Base-by-base conservation (phyloP, 2,329 filamentous ascomycete species). In the Neofusicoccum laricinum region DNA sequence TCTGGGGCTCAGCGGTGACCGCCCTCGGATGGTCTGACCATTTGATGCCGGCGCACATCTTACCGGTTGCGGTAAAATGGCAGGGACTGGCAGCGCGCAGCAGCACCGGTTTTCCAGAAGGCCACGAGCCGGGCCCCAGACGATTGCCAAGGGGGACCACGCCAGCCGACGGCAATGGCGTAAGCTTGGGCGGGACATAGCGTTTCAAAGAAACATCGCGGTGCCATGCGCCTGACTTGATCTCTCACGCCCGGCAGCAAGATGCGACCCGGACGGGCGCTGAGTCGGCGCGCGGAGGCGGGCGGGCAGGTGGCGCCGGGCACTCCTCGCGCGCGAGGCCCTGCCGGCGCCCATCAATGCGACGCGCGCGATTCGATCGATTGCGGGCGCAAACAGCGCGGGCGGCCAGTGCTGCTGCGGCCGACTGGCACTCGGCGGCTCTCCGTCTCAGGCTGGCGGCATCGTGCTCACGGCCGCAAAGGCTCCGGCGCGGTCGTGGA, bases 1-100 rank as follows among this genome's bases (percentile, higher is more conserved):
- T 64, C 46, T 64, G 63, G 63, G 63, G 63, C 63, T 59, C 63
- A 64, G 53, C 63, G 43, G 63, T 64, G 63, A 64, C 51, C 63
- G 63, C 63, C 48, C 63, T 43, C 32, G 48, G 46, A 63, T 63
- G 61, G 53, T 64, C 62, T 59, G 62, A 58, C 62, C 51, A 58
- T 51, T 36, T 17, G 38, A 63, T 63, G 59, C 59, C 41, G 45
- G 59, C 30, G 62, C 51, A 21, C 62, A 58, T 64, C 62, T 49
- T 64, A 15, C 62, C 62, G 32, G 38, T 58, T 49, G 40, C 17
- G 43, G 62, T 59, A 38, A 58, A 40, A 40, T 30, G 50, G 61
- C 48, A 50, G 62, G 62, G 34, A 40, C 15, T 32, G 55, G 25
- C 55, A 59, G 30, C 55, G n/a, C 30, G 15, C 30, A 36, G 32